Base-by-base conservation (phyloP, 2,329 filamentous ascomycete species). In the Colletotrichum sp. region DNA sequence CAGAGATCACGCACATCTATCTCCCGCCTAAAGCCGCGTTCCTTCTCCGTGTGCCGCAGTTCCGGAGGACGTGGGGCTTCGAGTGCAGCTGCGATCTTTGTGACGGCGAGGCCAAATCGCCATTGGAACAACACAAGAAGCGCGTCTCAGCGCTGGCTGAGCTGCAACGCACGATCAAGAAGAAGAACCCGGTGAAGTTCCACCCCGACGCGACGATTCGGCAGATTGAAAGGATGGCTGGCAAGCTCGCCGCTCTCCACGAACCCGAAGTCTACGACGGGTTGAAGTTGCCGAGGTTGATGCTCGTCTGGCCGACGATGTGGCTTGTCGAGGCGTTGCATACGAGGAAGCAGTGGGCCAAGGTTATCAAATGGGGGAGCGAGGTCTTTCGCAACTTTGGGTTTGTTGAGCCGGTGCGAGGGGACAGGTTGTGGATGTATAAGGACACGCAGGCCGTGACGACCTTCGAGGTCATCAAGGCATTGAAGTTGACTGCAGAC, bases 1-100 rank as follows among this genome's bases (percentile, higher is more conserved):
- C 86, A 6, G 86, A 87, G 79, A 80, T 87, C 68, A 82, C 82
- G 49, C 83, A 85, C 75, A 81, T 82, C 75, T 87, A 87, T 77
- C 81, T 83, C 1, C 84, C 84, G 8, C 81, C 85, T 26, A 81
- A 82, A 77, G 79, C 83, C 26, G 57, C 78, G 3, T 81, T 81
- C 57, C 75, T 79, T 10, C 76, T 68, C 10, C 81, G 84, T 5
- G 73, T 78, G 66, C 71, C 73, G 28, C 78, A 82, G 77, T 83
- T 83, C 74, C 77, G 76, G 9, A 75, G 70, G 12, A 79, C 77
- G 7, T 88, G 86, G 85, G 85, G 84, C 0, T 88, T 88, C 68
- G 79, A 82, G 28, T 88, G 87, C 77, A 68, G 70, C 6, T 88
- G 87, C 76, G 68, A 70, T 24, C 79, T 88, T 18, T 88, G 87